Evolutionary conservation across 345 rosid species (phyloP), one percentile per base, ranked within the genome.

Genomic region (Trapa incisa): DNA sequence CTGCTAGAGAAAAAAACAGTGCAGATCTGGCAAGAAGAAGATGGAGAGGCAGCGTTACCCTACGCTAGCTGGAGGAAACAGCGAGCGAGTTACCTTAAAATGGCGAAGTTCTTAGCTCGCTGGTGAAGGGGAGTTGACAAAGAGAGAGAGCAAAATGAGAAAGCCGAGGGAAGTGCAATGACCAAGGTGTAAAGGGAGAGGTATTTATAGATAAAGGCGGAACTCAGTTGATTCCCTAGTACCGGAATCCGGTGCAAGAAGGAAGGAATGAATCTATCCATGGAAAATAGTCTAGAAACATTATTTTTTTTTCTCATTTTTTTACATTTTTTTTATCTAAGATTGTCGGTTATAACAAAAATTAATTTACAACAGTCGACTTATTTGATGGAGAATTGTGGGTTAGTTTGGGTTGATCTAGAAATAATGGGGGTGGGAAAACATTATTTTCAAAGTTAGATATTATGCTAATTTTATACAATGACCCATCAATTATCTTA

Each of bases 161-260:
- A n/a, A 41, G 39, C 56, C 61, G 67, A 42, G 38, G n/a, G 29
- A 7, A 16, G 50, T 5, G 53, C 64, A 0, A 16, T 71, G 62
- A 53, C 61, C 32, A 0, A 2, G 22, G 53, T 15, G 6, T 41
- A 5, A 11, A 38, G n/a, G 45, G 41, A 17, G 1, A 6, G 70
- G 16, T 13, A 32, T 71, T 64, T 71, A 71, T 65, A 71, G 70
- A 36, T 36, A 39, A 48, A 67, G 14, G 37, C 47, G 57, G 63
- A 17, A 8, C 45, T 8, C 45, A 8, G 45, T n/a, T 33, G 41
- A 53, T 38, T 71, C 47, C 68, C 63, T 54, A 29, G 33, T 50
- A 71, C 73, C 68, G 73, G 64, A 43, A 47, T 9, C 36, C 29
- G 29, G 29, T 22, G 0, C 29, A 22, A 22, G 29, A 22, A 22